Conservation (phyloP, 495 filamentous ascomycete species). For the Glutinoglossum americanum region DNA sequence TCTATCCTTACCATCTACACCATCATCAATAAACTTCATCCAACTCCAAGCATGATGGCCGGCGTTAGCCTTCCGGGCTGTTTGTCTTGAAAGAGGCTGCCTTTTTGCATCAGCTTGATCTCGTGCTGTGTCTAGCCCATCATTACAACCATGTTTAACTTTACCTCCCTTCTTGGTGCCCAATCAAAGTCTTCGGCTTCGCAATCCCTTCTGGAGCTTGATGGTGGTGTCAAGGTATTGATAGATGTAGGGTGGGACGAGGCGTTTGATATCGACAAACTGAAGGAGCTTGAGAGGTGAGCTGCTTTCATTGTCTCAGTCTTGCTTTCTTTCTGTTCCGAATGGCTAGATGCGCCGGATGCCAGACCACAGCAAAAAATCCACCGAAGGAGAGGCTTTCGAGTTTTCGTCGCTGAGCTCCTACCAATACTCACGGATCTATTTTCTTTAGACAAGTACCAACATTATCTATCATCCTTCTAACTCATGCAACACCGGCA, state of each 20-base stretch:
- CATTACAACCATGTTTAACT: conserved; percentile 57
- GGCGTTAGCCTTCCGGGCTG: neutral
- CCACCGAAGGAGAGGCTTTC: too few relatives aligned
- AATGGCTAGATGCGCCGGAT: neutral
- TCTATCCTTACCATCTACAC: neutral
- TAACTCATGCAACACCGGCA: conserved; percentile 77
- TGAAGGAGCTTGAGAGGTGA: conserved; percentile 68
- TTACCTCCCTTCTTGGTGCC: conserved; percentile 78
- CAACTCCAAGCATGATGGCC: neutral
- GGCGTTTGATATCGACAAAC: conserved; percentile 54
- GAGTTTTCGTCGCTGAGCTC: too few relatives aligned
- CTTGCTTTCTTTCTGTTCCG: neutral
- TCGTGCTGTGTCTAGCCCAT: neutral
- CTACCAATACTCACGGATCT: neutral
- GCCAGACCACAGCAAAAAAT: too few relatives aligned
- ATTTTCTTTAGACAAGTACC: conserved; percentile 48
- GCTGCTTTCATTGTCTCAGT: neutral
- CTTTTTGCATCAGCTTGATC: neutral
- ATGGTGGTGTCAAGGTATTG: conserved; percentile 87
- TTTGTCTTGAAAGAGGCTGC: neutral
- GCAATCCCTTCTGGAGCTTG: conserved; percentile 86
- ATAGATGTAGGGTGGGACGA: conserved; percentile 95
- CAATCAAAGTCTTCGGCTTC: conserved; percentile 70
- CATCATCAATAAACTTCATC: neutral
- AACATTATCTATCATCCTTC: conserved; percentile 78